phyloP scores from a whole-genome alignment of 352 stramenopile genomes.

The Aphanomyces invadans region DNA sequence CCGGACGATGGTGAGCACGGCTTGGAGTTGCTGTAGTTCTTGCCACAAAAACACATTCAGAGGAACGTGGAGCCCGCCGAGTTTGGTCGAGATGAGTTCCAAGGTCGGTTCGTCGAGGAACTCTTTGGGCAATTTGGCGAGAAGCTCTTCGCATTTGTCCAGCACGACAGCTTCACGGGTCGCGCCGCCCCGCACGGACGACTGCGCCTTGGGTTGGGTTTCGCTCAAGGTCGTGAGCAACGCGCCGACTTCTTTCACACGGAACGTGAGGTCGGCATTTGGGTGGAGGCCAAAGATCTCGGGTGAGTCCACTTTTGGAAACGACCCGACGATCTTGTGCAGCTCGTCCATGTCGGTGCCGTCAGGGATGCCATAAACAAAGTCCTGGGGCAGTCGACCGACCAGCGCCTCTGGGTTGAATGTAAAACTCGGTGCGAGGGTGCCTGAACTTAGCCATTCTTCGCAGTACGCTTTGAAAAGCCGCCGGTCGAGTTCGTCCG shows the following conservation, averaged over 20 bases:
- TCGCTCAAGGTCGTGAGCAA: constrained; percentile 55
- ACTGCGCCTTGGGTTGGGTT: constrained; percentile 55
- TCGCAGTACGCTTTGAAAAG: constrained; percentile 70
- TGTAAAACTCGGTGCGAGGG: constrained; percentile 50
- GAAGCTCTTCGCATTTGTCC: constrained; percentile 49
- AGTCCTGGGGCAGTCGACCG: constrained; percentile 30
- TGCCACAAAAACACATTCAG: constrained; percentile 75
- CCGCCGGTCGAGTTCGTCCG: constrained; percentile 64
- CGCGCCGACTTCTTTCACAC: constrained; percentile 62
- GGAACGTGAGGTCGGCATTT: constrained; percentile 71
- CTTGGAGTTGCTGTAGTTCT: constrained; percentile 56
- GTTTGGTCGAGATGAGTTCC: constrained; percentile 38
- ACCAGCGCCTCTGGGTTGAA: constrained; percentile 58
- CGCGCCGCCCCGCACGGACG: constrained; percentile 29
- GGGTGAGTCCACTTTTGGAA: constrained; percentile 66
- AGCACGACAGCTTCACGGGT: constrained; percentile 56
- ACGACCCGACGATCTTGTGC: constrained; percentile 47
- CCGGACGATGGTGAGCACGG: constrained; percentile 46
- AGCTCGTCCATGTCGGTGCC: constrained; percentile 46
- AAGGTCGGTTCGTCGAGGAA: constrained; percentile 43
- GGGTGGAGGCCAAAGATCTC: constrained; percentile 76
- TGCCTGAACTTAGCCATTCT: constrained; percentile 57
- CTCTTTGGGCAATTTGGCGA: constrained; percentile 37
- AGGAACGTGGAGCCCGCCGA: constrained; percentile 58
- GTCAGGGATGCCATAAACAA: constrained; percentile 49